phyloP scores from a whole-genome alignment of 352 stramenopile species.

The Phytophthora megakarya region DNA sequence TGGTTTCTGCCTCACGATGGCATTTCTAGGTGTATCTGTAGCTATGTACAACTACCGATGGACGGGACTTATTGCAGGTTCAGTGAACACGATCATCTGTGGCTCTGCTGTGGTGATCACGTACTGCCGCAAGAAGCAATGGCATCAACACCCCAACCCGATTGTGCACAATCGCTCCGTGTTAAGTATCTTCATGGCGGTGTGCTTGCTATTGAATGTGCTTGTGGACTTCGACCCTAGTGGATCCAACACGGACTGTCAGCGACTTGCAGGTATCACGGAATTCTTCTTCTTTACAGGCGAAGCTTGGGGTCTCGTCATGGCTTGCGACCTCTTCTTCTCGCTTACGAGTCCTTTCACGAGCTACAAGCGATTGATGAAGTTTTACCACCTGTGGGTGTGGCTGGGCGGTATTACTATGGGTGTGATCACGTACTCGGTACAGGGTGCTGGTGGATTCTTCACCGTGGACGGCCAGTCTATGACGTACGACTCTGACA shows the following conservation, averaged over 20 bases:
- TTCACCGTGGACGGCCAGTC: slow-evolving; percentile 86
- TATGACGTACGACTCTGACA: slow-evolving; percentile 75
- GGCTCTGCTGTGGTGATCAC: slow-evolving; percentile 85
- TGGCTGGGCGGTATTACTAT: slow-evolving; percentile 85
- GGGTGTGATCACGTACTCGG: slow-evolving; percentile 74
- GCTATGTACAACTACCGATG: slow-evolving; percentile 90
- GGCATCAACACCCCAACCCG: slow-evolving; percentile 89
- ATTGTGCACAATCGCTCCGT: slow-evolving; percentile 88
- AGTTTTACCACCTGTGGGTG: slow-evolving; percentile 88
- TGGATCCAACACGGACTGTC: slow-evolving; percentile 60
- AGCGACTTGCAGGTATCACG: slow-evolving; percentile 77
- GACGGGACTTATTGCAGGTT: slow-evolving; percentile 87
- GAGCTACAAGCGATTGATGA: slow-evolving; percentile 90
- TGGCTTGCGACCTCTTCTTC: slow-evolving; percentile 89
- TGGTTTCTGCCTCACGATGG: slow-evolving; percentile 85
- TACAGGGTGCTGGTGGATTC: slow-evolving; percentile 75
- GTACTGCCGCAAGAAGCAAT: slow-evolving; percentile 89
- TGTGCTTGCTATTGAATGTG: slow-evolving; percentile 87
- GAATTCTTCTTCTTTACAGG: slow-evolving; percentile 92
- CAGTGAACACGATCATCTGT: slow-evolving; percentile 88
- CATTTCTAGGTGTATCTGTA: slow-evolving; percentile 83
- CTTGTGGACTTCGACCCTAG: slow-evolving; percentile 76
- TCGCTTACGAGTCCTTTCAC: slow-evolving; percentile 90
- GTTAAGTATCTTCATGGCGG: slow-evolving; percentile 84
- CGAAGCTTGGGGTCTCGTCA: slow-evolving; percentile 87